Percentiles rank a stretch among this genome's conserved stretches.
Conservation (phyloP, 352 stramenopile genomes). For the Phytophthora tubulina region DNA sequence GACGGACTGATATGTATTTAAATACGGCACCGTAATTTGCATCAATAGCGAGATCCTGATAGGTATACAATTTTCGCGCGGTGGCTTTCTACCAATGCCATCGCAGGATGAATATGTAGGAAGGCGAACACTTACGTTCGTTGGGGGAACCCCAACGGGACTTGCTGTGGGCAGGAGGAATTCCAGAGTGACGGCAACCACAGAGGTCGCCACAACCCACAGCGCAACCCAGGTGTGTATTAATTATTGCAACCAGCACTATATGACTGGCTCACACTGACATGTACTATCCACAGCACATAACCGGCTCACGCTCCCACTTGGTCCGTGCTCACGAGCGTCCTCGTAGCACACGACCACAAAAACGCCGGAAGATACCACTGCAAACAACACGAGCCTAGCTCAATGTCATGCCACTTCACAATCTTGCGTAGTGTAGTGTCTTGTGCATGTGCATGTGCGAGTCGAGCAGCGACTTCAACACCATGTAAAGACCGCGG, state of each 20-base stretch:
- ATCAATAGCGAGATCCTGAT: too few relatives aligned
- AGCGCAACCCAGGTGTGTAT: neutral
- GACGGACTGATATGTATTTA: too few relatives aligned
- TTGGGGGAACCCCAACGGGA: constrained; percentile 2
- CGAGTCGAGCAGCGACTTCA: constrained; percentile 2
- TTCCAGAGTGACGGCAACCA: neutral
- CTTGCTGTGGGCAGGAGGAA: neutral
- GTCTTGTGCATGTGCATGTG: neutral
- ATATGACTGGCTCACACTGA: neutral
- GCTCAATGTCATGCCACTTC: neutral
- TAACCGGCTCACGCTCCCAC: neutral
- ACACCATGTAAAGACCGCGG: neutral
- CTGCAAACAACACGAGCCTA: neutral
- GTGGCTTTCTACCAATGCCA: constrained; percentile 5
- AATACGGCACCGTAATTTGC: too few relatives aligned
- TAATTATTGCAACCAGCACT: neutral
- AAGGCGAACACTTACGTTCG: neutral
- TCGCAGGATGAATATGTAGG: neutral
- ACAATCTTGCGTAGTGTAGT: neutral
- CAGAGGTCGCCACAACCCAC: neutral
- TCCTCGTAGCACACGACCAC: constrained; percentile 2
- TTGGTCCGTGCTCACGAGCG: constrained; percentile 6
- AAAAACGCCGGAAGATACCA: neutral
- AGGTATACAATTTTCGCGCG: neutral
- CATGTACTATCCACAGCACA: constrained; percentile 2